Evolutionary conservation across 495 filamentous ascomycete genomes (phyloP), one percentile per base, ranked within the genome.

Genomic region (Talaromyces liani): DNA sequence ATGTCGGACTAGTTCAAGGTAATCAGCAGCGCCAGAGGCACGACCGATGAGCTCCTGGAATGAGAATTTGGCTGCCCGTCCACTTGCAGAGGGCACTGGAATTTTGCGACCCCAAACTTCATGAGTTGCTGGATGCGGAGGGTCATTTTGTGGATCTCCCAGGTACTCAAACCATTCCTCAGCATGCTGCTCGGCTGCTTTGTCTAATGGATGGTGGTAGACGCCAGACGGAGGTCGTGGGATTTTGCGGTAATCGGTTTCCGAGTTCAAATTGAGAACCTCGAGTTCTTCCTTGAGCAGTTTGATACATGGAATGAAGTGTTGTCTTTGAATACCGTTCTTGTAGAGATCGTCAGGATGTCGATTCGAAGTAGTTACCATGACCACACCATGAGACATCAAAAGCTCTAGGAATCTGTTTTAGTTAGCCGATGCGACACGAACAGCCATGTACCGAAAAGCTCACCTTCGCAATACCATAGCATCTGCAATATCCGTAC

Each of bases 401-500:
- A 98, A 84, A 4, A 82, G 81, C 71, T 97, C 92, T 22, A 98
- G 84, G 7, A 98, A 84, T 63, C 92, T 90, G 54, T 7, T 7
- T 16, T n/a, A 22, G 16, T 67, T 39, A 68, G 70, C 14, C 41
- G 25, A 27, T 2, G 1, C 2, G 33, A 65, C 29, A 63, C n/a
- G 9, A 18, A 20, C 8, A 49, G 45, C n/a, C 45, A 49, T 20
- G 16, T 4, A 18, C 7, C 25, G 24, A 36, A 64, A 33, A 61
- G 66, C 73, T 29, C 71, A 87, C 86, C 88, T 82, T 64, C 94
- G 79, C 66, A 98, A 73, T 69, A 98, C 98, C 94, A 98, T 98
- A 58, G 94, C 94, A 80, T 98, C 95, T 10, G 95, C 94, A 20
- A 98, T 93, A 78, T 98, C 94, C 25, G 94, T 98, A 73, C 93